Evolutionary conservation across 352 stramenopile species (phyloP), one percentile per base, ranked within the genome.

Genomic region (Globisporangium solare): DNA sequence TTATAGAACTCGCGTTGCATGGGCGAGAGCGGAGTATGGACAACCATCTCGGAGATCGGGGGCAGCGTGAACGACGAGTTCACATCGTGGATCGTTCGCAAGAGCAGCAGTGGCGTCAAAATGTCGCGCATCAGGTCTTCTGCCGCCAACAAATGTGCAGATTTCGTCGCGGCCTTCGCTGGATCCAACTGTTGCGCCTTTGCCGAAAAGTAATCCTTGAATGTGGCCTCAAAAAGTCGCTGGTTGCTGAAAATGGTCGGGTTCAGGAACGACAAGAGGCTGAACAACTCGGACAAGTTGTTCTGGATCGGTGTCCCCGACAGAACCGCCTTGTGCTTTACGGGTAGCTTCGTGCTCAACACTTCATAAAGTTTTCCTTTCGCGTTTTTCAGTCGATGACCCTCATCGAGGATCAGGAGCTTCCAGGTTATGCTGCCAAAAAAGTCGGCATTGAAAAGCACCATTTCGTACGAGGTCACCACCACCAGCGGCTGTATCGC

Each of bases 231-330:
- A 53, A 92, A 89, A 27, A 79, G 49, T 41, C 62, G 57, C 22
- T 80, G 69, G 51, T 86, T 66, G 12, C 68, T 73, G 73, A 98
- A 95, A 10, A 88, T 67, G 71, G 87, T 50, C 13, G 91, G 92
- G 59, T 98, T 95, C 37, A 92, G 62, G 39, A 92, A 64, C 18
- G 81, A 78, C 27, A 94, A 57, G 48, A 95, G 66, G 7, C 83
- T 80, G 57, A 87, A 92, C 5, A 97, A 70, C 54, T 97, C 89
- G 14, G 87, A 55, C 14, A 96, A 56, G 27, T 82, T 76, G 51
- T 96, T 97, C 51, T 97, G 86, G 51, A 97, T 84, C 4, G 89
- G 88, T 14, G 88, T 97, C 10, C 89, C 89, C n/a, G 68, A 95
- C 15, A 86, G 59, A 65, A 92, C 76, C 63, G 67, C 68, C 71